Conservation (phyloP, 805 yeast genomes). For the Wickerhamomyces canadensis region DNA sequence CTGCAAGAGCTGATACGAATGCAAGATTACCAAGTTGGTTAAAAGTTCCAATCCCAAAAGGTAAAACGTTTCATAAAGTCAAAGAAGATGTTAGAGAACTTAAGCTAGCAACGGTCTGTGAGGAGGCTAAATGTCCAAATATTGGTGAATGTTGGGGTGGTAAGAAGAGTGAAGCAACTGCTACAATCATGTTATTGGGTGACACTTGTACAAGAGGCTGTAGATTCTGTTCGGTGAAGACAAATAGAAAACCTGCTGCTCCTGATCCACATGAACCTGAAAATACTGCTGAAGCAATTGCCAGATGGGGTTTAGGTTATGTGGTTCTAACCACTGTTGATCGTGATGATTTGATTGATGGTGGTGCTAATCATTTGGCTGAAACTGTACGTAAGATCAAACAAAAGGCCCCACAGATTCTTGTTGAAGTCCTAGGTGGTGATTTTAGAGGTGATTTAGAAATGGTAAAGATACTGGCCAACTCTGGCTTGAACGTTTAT, state of each 20-base stretch:
- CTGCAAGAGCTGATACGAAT: constrained; percentile 61
- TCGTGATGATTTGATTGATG: constrained; percentile 89
- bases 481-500: constrained; percentile 87
- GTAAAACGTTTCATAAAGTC: constrained; percentile 71
- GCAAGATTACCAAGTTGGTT: constrained; percentile 88
- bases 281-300: constrained; percentile 94
- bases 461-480: constrained; percentile 74
- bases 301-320: constrained; percentile 97
- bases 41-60: constrained; percentile 95
- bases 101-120: constrained; percentile 92
- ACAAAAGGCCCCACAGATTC: constrained; percentile 79
- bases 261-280: constrained; percentile 97
- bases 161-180: constrained; percentile 82
- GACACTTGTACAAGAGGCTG: constrained; percentile 99
- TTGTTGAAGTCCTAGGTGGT: constrained; percentile 92
- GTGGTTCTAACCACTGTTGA: constrained; percentile 97
- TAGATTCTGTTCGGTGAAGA: constrained; percentile 94
- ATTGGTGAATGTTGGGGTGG: constrained; percentile 99
- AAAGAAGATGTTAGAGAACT: constrained; percentile 85
- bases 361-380: constrained; percentile 88
- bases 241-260: constrained; percentile 78
- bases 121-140: constrained; percentile 99
- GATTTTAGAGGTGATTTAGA: constrained; percentile 90
- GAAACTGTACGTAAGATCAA: constrained; percentile 84
- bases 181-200: constrained; percentile 96